These are phyloP conservation scores for Silene uniflora DNA, from an alignment of 148 eudicot species.

Conservation along the genomic window DNA sequence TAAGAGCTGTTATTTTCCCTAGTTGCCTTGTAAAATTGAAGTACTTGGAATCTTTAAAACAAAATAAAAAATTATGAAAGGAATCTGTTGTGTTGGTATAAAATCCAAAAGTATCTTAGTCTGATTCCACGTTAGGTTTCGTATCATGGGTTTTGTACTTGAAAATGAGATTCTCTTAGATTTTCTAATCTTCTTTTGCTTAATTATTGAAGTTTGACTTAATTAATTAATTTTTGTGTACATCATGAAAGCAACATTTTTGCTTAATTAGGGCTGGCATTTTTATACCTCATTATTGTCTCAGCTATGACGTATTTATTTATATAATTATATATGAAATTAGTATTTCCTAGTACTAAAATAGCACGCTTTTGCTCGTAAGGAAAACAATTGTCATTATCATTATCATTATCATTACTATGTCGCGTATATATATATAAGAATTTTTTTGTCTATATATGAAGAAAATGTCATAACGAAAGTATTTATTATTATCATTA, in stretches of 20 bases:
- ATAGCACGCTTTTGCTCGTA: background rate
- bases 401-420: background rate
- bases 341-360: background rate
- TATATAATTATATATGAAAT: background rate
- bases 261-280: constrained; percentile 18
- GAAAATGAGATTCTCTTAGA: background rate
- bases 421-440: too few species aligned
- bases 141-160: constrained; percentile 8
- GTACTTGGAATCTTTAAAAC: constrained; percentile 7
- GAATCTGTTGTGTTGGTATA: constrained; percentile 10
- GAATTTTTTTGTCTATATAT: too few species aligned
- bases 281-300: constrained; percentile 13
- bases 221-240: background rate
- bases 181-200: background rate
- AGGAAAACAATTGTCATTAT: background rate
- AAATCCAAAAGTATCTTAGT: constrained; percentile 15
- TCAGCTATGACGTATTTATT: background rate
- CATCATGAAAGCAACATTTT: constrained; percentile 9
- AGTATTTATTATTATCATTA: background rate
- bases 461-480: background rate
- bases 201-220: constrained; percentile 21
- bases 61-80: background rate
- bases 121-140: constrained; percentile 14
- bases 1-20: background rate
- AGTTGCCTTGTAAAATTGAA: background rate